Evolutionary conservation across 164 flowering plant genomes (phyloP), one percentile per base, ranked within the genome.

Genomic region (Tetrastigma voinierianum): DNA sequence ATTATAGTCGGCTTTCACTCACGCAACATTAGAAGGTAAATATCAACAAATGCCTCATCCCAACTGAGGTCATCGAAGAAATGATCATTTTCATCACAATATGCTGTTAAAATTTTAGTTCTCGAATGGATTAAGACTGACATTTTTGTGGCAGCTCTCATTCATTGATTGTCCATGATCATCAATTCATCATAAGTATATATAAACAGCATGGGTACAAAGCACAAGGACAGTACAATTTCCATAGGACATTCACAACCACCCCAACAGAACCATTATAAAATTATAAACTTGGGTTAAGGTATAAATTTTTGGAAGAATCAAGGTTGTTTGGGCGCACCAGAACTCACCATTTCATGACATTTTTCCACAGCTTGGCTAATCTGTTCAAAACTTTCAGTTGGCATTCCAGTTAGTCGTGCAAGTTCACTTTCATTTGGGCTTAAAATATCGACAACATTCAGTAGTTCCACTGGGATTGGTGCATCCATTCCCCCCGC

Each of bases 401-500:
- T 89, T 43, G 89, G 88, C 87, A 89, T 77, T 71, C 85, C 87
- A 10, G 97, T 92, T 68, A 95, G 61, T 20, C 99, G 96, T 46
- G 74, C 81, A 57, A 92, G 88, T 73, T 95, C 98, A 67, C 78
- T 80, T 82, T 95, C 99, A 81, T 95, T 92, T 64, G 98, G 99
- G 77, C 98, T 92, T 10, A 95, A 67, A 45, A 90, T 84, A 72
- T 95, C 96, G 57, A 95, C 83, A 75, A 49, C 67, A 57, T 61
- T 73, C 44, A 95, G 80, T 45, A 95, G 73, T 67, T 90, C 97
- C 23, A 17, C 62, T 2, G 98, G 93, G 47, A 95, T 68, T 4
- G 90, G 85, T 51, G 90, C 82, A 74, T 92, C 98, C 84, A 87
- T 78, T 59, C 98, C 98, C 21, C 98, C 97, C 64, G 91, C 93